Conservation (phyloP, 441 rosid species). For the Gossypium davidsonii region DNA sequence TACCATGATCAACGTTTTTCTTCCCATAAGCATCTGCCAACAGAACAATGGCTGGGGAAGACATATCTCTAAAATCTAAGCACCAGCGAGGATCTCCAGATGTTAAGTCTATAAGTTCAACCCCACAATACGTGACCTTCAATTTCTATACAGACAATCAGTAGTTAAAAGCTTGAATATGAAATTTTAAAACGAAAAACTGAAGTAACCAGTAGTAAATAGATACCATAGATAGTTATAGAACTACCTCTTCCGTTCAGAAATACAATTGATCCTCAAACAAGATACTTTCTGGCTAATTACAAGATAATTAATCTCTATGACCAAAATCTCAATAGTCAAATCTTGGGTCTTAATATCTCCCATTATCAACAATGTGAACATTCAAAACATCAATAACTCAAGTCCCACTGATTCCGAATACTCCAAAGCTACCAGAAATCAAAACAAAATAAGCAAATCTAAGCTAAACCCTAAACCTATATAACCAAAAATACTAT, state of each 20-base stretch:
- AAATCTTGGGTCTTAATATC: neutral
- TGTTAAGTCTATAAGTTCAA: slow-evolving; percentile 70
- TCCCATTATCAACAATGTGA: neutral
- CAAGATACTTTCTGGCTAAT: neutral
- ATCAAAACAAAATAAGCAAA: neutral
- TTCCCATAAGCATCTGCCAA: slow-evolving; percentile 75
- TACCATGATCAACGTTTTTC: slow-evolving; percentile 58
- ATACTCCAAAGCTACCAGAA: neutral
- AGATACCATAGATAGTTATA: slow-evolving; percentile 1
- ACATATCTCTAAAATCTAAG: slow-evolving; percentile 98
- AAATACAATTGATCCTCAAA: neutral
- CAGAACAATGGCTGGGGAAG: slow-evolving; percentile 73
- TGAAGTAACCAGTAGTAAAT: neutral
- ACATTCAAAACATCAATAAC: neutral
- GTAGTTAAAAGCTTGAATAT: slow-evolving; percentile 3
- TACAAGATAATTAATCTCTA: neutral
- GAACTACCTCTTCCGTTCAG: neutral
- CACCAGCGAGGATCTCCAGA: slow-evolving; percentile 92
- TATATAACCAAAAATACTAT: neutral
- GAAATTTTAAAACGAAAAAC: neutral
- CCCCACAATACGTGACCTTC: slow-evolving; percentile 77
- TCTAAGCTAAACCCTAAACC: slow-evolving; percentile 1
- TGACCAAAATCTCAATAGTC: neutral
- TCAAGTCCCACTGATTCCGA: neutral
- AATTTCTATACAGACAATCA: slow-evolving; percentile 53